Evolutionary conservation across 73 alveolate species (phyloP).

Genomic region (Paramecium caudatum): DNA sequence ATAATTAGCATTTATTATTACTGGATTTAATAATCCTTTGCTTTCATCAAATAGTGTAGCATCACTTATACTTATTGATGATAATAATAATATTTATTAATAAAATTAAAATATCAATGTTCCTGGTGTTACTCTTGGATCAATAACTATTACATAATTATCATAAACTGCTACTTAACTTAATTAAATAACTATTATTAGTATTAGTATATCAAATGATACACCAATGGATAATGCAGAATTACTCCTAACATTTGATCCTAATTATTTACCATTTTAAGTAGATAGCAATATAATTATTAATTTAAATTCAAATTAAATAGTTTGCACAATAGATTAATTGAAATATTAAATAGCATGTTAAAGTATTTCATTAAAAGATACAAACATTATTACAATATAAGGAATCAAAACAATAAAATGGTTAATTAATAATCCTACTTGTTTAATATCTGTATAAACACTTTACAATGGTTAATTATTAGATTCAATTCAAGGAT

Average conservation of each 20-base stretch:
- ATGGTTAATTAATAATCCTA: background rate
- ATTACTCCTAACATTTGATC: background rate
- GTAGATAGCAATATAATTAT: background rate
- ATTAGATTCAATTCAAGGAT: background rate
- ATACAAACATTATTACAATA: background rate
- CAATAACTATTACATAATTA: background rate
- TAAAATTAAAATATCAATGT: background rate
- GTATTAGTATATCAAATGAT: background rate
- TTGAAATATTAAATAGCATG: background rate
- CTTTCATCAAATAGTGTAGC: slow-evolving; percentile 33
- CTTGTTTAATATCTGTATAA: background rate
- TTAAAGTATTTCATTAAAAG: background rate
- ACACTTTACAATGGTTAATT: background rate
- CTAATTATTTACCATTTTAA: background rate
- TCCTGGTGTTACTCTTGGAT: background rate
- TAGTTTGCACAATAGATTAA: slow-evolving; percentile 2
- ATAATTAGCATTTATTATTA: background rate
- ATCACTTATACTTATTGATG: background rate
- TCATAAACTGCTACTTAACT: slow-evolving; percentile 17
- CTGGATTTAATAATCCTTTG: background rate
- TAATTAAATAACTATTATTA: background rate
- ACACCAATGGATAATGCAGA: background rate
- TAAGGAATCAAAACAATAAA: background rate
- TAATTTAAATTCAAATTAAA: background rate
- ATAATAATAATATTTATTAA: background rate